These are phyloP conservation scores for Chlamydomonas incerta DNA, from an alignment of 139 green algal genomes.

Conservation along the genomic window DNA sequence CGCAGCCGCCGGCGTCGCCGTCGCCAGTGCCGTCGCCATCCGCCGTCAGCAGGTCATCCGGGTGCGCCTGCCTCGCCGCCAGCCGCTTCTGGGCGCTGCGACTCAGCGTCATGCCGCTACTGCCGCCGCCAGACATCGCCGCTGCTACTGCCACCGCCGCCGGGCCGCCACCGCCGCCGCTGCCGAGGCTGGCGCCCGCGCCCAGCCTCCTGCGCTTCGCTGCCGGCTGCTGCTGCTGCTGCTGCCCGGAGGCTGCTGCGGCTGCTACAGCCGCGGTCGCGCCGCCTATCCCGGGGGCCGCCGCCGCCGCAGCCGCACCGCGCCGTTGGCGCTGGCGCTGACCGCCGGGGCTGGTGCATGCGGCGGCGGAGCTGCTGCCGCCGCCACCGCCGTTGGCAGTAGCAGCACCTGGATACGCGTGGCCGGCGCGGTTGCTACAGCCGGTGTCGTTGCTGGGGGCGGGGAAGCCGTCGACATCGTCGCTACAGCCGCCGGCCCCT, in stretches of 20 bases:
- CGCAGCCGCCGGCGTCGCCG: not conserved
- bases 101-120: conserved; percentile 13
- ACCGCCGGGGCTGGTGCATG: not conserved
- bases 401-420: no score
- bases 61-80: not conserved
- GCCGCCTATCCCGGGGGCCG: no score
- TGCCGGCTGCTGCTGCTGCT: not conserved
- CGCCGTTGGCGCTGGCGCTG: not conserved
- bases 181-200: not conserved
- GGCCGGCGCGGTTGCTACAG: conserved; percentile 19
- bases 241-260: not conserved
- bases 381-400: not conserved
- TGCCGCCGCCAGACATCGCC: not conserved
- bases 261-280: not conserved
- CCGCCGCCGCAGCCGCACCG: not conserved
- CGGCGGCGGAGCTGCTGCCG: not conserved
- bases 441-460: conserved; percentile 9
- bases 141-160: no score
- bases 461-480: not conserved
- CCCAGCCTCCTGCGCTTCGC: not conserved
- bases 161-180: not conserved
- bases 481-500: no score
- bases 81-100: not conserved
- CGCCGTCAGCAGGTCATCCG: conserved; percentile 30
- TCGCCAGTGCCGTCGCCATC: not conserved